Conservation (phyloP, 2,329 filamentous ascomycete genomes). For the Cladosporium sp. region DNA sequence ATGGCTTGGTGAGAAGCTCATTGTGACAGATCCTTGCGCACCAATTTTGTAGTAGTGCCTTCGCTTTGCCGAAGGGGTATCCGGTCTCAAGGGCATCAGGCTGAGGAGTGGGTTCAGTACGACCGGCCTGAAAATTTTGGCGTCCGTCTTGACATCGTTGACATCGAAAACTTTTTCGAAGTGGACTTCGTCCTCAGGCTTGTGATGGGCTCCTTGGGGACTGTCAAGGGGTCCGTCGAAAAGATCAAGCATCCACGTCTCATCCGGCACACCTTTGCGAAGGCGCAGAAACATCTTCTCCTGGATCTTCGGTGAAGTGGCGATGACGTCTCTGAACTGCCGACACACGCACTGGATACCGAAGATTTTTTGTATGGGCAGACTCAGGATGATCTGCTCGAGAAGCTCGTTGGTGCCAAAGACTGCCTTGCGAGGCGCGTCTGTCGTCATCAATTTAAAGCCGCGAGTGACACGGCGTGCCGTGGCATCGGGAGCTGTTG, state of each 20-base stretch:
- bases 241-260: not conserved
- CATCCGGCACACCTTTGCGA: not conserved
- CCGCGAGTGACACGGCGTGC: not conserved
- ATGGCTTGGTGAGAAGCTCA: not conserved
- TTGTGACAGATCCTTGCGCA: not conserved
- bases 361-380: conserved; percentile 15
- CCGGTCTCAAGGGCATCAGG: not conserved
- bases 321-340: not conserved
- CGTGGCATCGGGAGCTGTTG: not conserved
- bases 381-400: conserved; percentile 11
- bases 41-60: too few relatives aligned
- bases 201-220: too few relatives aligned
- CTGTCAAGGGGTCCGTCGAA: too few relatives aligned
- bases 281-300: not conserved
- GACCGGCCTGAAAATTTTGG: not conserved
- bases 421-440: not conserved
- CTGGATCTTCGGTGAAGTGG: not conserved
- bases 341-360: conserved; percentile 10
- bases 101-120: not conserved
- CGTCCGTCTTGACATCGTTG: too few relatives aligned
- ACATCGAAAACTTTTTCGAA: too few relatives aligned
- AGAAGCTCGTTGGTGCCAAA: conserved; percentile 18
- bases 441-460: not conserved
- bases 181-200: too few relatives aligned
- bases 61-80: too few relatives aligned